phyloP scores from a whole-genome alignment of 768 basidiomycete species.

The Russula brevipes region DNA sequence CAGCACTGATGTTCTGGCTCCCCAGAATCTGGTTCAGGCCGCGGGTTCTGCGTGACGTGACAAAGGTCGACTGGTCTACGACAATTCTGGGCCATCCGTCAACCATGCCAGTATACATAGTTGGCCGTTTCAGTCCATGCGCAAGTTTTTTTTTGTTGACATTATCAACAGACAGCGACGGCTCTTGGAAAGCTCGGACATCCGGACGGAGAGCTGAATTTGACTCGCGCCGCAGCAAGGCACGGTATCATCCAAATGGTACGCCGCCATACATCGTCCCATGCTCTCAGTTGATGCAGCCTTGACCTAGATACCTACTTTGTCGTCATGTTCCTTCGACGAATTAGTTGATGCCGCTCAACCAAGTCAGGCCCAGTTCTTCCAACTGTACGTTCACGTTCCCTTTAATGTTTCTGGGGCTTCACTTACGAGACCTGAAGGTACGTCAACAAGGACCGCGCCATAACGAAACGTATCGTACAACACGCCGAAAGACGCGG shows the following conservation, averaged over 20 bases:
- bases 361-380: conserved; percentile 74
- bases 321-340: conserved; percentile 94
- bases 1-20: background rate
- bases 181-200: conserved; percentile 93
- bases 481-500: conserved; percentile 88
- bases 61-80: conserved; percentile 80
- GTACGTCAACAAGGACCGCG: conserved; percentile 89
- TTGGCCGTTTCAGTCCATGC: conserved; percentile 30
- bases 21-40: conserved; percentile 35
- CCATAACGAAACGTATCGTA: conserved; percentile 79
- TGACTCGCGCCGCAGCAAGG: conserved; percentile 85
- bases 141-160: background rate
- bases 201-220: conserved; percentile 87
- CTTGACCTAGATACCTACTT: conserved; percentile 73
- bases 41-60: conserved; percentile 65
- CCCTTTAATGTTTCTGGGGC: background rate
- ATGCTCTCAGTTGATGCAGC: background rate
- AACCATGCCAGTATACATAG: conserved; percentile 78
- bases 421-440: conserved; percentile 33
- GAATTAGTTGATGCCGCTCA: conserved; percentile 85
- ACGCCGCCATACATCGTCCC: background rate
- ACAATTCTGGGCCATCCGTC: conserved; percentile 71
- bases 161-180: conserved; percentile 55
- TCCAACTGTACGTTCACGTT: conserved; percentile 61
- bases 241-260: conserved; percentile 74